Base-by-base conservation (phyloP, 768 basidiomycete genomes). In the Pleurotus citrinopileatus region DNA sequence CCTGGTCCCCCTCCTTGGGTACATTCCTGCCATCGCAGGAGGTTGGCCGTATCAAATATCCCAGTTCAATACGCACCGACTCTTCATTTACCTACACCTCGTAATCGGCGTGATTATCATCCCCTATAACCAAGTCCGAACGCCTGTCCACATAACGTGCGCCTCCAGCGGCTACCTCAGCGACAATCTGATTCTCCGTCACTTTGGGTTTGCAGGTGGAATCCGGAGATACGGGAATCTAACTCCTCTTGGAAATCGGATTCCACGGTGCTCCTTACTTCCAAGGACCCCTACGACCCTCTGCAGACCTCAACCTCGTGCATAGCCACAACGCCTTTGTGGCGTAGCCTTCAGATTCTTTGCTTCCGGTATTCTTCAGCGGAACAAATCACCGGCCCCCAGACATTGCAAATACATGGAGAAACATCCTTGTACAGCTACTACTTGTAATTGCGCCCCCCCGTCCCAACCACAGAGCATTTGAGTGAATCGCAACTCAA, bases 251-350 rank as follows among this genome's bases (percentile, higher is more conserved):
- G 22, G 48, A 6, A 20, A 27, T 50, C 15, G 48, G 48, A 50
- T 50, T 50, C 34, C 32, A 22, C 36, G 48, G 48, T 34, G 48
- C 48, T 26, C 22, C 45, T 50, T 50, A 50, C 48, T 37, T 50
- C 48, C 48, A 50, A 37, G 48, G 48, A 50, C 48, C 48, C 48
- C 48, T 50, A 50, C 48, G 34, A 50, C 48, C 48, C 48, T 50
- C 32, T 15, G 15, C 22, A 12, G n/a, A 17, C 27, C 27, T 50
- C n/a, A n/a, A n/a, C 48, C 36, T 50, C 48, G n/a, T 36, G 32
- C 32, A 50, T 32, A 50, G 48, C 48, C 48, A 50, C 48, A 22
- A 50, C 17, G 34, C n/a, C 48, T 50, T 50, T 50, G 48, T 50
- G 48, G 48, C 48, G 48, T 29, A 17, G 17, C 15, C 29, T 17